A percentile compares a stretch with the other conserved stretches of the same genome.
These are phyloP conservation scores for Aspergillus brunneoviolaceus DNA, from an alignment of 2,329 filamentous ascomycete species.

Conservation along the genomic window DNA sequence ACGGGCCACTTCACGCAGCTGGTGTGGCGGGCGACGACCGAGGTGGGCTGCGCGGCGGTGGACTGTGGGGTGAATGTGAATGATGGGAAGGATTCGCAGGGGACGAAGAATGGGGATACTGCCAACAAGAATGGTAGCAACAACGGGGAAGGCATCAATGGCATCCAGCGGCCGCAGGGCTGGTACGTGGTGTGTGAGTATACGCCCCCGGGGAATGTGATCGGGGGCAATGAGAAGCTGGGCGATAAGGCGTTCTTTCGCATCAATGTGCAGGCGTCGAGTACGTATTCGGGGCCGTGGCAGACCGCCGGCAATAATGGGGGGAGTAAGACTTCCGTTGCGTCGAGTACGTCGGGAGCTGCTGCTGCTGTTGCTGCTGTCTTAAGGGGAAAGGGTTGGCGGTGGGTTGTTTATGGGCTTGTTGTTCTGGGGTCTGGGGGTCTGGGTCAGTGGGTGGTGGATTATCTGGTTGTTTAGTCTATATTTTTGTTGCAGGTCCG, in stretches of 20 bases:
- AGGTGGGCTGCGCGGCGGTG: conserved; percentile 56
- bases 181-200: conserved; percentile 73
- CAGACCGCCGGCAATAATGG: conserved; percentile 7
- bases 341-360: neutral
- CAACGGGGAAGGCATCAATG: neutral
- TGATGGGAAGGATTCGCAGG: conserved; percentile 31
- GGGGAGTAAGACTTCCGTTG: neutral
- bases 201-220: conserved; percentile 65
- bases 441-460: neutral
- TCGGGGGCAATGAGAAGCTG: conserved; percentile 26
- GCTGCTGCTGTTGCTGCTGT: neutral
- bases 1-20: conserved; percentile 74
- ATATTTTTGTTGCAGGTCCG: no score
- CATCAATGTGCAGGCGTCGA: conserved; percentile 29
- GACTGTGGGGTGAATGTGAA: conserved; percentile 40
- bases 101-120: conserved; percentile 19
- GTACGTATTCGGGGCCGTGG: conserved; percentile 20
- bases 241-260: conserved; percentile 30
- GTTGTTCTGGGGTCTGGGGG: neutral
- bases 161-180: conserved; percentile 40
- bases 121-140: neutral
- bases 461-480: no score
- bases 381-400: neutral
- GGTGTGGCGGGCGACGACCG: conserved; percentile 65
- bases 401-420: neutral